Evolutionary conservation across 2,329 filamentous ascomycete genomes (phyloP).

Genomic region (Neofusicoccum parvum): DNA sequence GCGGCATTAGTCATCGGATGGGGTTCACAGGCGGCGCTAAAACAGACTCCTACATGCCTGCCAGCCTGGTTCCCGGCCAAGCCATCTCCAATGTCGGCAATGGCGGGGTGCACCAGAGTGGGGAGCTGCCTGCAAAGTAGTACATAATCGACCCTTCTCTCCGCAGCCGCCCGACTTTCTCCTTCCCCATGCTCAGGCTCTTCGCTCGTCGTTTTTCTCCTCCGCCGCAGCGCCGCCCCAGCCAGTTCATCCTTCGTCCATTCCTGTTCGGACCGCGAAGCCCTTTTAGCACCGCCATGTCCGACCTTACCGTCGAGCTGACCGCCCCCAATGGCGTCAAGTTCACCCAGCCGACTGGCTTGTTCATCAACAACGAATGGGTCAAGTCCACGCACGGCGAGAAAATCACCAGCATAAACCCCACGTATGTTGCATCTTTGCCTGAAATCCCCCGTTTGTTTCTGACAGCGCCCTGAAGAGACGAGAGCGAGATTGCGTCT

Average conservation of each 20-base stretch:
- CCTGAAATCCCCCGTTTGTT: background rate
- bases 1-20: background rate
- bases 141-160: slow-evolving; percentile 13
- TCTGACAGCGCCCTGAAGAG: slow-evolving; percentile 38
- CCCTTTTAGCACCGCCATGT: slow-evolving; percentile 37
- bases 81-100: slow-evolving; percentile 25
- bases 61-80: background rate
- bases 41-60: background rate
- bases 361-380: slow-evolving; percentile 84
- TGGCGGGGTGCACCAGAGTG: slow-evolving; percentile 30
- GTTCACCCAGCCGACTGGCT: slow-evolving; percentile 72
- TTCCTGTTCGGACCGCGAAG: background rate
- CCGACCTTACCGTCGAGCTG: slow-evolving; percentile 60
- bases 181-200: slow-evolving; percentile 24
- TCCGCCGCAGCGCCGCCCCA: background rate
- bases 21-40: background rate
- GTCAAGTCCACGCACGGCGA: slow-evolving; percentile 66
- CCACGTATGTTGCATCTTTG: slow-evolving; percentile 54
- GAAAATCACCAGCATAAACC: slow-evolving; percentile 69
- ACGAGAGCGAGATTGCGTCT: slow-evolving; percentile 69
- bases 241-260: background rate
- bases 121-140: slow-evolving; percentile 7
- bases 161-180: slow-evolving; percentile 24
- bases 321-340: slow-evolving; percentile 74
- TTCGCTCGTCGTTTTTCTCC: background rate